Evolutionary conservation across 352 stramenopile genomes (phyloP), one percentile per base, ranked within the genome.

Genomic region (Hyaloperonospora brassicae): DNA sequence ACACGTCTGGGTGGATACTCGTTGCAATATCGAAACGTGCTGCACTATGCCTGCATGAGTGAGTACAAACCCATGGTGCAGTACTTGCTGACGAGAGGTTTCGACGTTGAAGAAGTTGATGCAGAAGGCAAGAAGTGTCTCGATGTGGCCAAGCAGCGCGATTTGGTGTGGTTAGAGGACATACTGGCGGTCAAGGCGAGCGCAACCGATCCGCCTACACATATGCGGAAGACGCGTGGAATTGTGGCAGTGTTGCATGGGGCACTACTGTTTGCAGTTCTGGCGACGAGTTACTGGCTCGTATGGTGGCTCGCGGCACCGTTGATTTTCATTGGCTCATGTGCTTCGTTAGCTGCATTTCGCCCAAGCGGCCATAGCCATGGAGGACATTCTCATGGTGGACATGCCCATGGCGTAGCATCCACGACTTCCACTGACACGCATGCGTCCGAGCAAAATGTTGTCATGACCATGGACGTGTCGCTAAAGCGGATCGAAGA

Each of bases 241-340:
- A 61, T 66, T 36, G 68, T 86, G 25, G 60, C 72, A 10, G 30
- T 89, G 2, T 45, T 84, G 12, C 85, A 88, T 57, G 67, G 62
- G 0, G 24, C 57, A 0, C 24, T 83, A 22, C 46, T 87, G n/a
- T 64, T 82, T 14, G 63, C 53, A 1, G 73, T 87, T 50, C 44
- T 92, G 12, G 61, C 65, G 9, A 85, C 76, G 2, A 84, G 69
- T 34, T 86, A 87, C 43, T 79, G 66, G 46, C 50, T 86, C n/a
- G 71, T 79, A 21, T 92, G 77, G 76, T 92, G 78, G 63, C 49
- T 89, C 2, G 64, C 76, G 0, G 23, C 88, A 30, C 79, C 78
- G 5, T 52, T 89, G 14, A 84, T 92, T 35, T 45, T 73, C 5
- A 30, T 87, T 10, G 47, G 84, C 21, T 50, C 88, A 11, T 63